Evolutionary conservation across 345 rosid genomes (phyloP).

Genomic region (Toxicodendron radicans): DNA sequence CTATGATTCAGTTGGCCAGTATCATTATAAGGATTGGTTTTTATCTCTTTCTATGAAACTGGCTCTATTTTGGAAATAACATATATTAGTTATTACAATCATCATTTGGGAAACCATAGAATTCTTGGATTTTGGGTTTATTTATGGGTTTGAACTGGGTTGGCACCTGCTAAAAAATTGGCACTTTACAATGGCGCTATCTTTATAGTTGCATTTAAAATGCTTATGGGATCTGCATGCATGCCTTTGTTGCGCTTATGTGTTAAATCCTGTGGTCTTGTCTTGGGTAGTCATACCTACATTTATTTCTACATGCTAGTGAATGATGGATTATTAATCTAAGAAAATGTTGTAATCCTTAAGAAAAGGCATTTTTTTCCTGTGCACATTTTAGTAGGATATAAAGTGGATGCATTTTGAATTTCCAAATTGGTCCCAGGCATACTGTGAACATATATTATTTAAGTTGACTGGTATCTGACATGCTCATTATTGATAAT

Average conservation of each 20-base stretch:
- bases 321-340: not conserved
- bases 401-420: not conserved
- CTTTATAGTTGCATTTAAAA: not conserved
- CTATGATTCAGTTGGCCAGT: not conserved
- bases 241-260: not conserved
- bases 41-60: not conserved
- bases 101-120: not conserved
- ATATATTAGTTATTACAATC: not conserved
- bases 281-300: not conserved
- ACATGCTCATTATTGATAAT: not conserved
- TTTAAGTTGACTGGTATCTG: not conserved
- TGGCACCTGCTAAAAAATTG: not conserved
- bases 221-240: not conserved
- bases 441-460: not conserved
- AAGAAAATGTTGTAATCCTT: not conserved
- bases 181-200: not conserved
- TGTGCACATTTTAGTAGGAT: not conserved
- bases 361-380: not conserved
- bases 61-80: not conserved
- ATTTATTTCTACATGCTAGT: not conserved
- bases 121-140: not conserved
- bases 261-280: not conserved
- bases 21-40: not conserved
- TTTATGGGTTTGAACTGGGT: not conserved
- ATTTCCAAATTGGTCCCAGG: not conserved